Percentiles rank a stretch among this genome's conserved stretches.
Conservation (phyloP, 306 rosid genomes). For the Arachis stenosperma region DNA sequence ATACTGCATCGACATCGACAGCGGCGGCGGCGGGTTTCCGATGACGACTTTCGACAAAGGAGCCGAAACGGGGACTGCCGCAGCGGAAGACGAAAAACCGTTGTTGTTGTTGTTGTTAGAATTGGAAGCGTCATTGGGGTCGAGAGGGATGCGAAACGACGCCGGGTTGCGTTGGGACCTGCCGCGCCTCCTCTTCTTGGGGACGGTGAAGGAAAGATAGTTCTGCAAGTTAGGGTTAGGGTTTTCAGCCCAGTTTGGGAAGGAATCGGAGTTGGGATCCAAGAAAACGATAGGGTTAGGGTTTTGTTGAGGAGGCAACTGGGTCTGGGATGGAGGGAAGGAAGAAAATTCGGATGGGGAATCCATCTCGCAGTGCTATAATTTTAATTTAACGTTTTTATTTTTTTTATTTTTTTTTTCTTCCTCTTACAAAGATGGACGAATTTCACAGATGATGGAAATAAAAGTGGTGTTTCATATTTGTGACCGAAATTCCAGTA, state of each 20-base stretch:
- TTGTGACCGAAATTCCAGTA: no score
- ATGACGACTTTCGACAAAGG: constrained; percentile 2
- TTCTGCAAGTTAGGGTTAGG: constrained; percentile 45
- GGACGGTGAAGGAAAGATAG: constrained; percentile 68
- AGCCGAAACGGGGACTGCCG: constrained; percentile 38
- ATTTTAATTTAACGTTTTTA: no score
- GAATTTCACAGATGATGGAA: not conserved
- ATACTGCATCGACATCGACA: constrained; percentile 15
- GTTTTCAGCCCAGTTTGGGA: constrained; percentile 50
- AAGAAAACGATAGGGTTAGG: constrained; percentile 38
- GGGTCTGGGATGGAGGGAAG: constrained; percentile 58
- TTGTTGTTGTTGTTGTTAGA: constrained; percentile 39
- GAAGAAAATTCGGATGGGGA: constrained; percentile 46
- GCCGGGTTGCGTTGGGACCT: constrained; percentile 76
- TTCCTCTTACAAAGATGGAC: not conserved
- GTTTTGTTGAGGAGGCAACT: constrained; percentile 54
- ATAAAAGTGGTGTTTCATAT: no score
- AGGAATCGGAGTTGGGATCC: constrained; percentile 34
- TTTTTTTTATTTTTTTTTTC: no score
- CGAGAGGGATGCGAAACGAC: constrained; percentile 55
- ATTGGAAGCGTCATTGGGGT: constrained; percentile 41
- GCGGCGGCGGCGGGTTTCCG: constrained; percentile 26
- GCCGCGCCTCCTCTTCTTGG: constrained; percentile 89
- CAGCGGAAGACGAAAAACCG: constrained; percentile 27
- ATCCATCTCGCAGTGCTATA: constrained; percentile 35